Evolutionary conservation across 805 yeast species (phyloP).

Genomic region (Nadsonia fulvescens): DNA sequence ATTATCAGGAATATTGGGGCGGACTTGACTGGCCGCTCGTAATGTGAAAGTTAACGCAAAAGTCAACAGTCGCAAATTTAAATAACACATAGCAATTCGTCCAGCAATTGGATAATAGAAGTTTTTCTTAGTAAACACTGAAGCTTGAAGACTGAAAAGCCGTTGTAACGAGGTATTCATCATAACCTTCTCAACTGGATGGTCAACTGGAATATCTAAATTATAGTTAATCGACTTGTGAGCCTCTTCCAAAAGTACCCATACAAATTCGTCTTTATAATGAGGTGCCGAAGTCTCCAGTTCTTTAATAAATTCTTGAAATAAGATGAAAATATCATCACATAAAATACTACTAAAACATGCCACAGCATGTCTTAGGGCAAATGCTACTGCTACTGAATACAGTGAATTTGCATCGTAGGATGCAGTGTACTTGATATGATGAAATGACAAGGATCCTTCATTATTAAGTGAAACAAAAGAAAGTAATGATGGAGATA

Average conservation of each 20-base stretch:
- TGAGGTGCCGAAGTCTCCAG: conserved; percentile 11
- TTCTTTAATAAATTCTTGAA: conserved; percentile 29
- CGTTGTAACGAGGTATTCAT: conserved; percentile 66
- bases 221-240: conserved; percentile 63
- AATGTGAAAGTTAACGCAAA: conserved; percentile 56
- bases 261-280: conserved; percentile 19
- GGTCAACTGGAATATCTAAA: conserved; percentile 48
- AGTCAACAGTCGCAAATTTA: conserved; percentile 53
- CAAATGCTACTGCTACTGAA: conserved; percentile 33
- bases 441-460: conserved; percentile 8
- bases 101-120: conserved; percentile 28
- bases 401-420: conserved; percentile 3
- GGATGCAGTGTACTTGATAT: conserved; percentile 7
- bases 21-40: conserved; percentile 22
- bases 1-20: conserved; percentile 24
- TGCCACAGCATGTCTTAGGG: conserved; percentile 48
- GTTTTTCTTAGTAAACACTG: conserved; percentile 35
- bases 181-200: conserved; percentile 51
- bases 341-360: conserved; percentile 49
- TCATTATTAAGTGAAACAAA: no score
- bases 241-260: conserved; percentile 38
- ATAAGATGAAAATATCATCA: conserved; percentile 50
- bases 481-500: no score
- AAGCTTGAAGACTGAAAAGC: conserved; percentile 48
- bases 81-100: conserved; percentile 39